Evolutionary conservation across 805 yeast genomes (phyloP).

Genomic region (Candida golubevii): DNA sequence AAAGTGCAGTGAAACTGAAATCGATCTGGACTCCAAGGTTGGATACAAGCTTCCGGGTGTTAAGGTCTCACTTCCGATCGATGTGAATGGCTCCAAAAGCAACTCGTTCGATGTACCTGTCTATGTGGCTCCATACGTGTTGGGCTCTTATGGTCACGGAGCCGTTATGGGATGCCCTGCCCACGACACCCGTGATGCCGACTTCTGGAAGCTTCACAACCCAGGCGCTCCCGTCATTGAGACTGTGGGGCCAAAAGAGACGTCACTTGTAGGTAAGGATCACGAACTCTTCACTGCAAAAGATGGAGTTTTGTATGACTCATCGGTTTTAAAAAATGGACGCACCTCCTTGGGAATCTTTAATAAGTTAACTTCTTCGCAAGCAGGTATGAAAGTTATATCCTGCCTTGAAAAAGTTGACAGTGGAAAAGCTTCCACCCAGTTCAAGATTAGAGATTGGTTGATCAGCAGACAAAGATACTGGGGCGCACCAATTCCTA

Average conservation of each 20-base stretch:
- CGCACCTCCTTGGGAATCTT: slow-evolving; percentile 31
- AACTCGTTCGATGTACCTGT: slow-evolving; percentile 52
- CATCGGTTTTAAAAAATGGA: slow-evolving; percentile 25
- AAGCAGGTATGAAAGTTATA: slow-evolving; percentile 50
- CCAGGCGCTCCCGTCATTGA: slow-evolving; percentile 39
- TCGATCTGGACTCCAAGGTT: slow-evolving; percentile 31
- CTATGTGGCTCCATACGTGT: slow-evolving; percentile 86
- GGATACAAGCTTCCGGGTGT: slow-evolving; percentile 53
- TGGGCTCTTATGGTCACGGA: slow-evolving; percentile 80
- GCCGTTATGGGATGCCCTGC: slow-evolving; percentile 99
- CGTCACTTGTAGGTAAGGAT: slow-evolving; percentile 4
- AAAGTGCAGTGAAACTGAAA: slow-evolving; percentile 41
- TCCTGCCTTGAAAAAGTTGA: slow-evolving; percentile 33
- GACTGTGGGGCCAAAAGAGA: slow-evolving; percentile 43
- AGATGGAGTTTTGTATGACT: slow-evolving; percentile 37
- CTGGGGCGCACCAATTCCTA: slow-evolving; percentile 99
- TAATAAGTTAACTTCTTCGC: slow-evolving; percentile 44
- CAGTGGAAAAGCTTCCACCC: slow-evolving; percentile 46
- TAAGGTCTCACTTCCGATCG: slow-evolving; percentile 57
- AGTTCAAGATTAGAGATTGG: slow-evolving; percentile 85
- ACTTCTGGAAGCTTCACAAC: slow-evolving; percentile 68
- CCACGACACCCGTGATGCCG: slow-evolving; percentile 80
- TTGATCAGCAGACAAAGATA: slow-evolving; percentile 88
- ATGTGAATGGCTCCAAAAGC: slow-evolving; percentile 20
- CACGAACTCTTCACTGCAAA: slow-evolving; percentile 46